phyloP scores from a whole-genome alignment of 495 filamentous ascomycete species.

The Penicillium maclennaniae region DNA sequence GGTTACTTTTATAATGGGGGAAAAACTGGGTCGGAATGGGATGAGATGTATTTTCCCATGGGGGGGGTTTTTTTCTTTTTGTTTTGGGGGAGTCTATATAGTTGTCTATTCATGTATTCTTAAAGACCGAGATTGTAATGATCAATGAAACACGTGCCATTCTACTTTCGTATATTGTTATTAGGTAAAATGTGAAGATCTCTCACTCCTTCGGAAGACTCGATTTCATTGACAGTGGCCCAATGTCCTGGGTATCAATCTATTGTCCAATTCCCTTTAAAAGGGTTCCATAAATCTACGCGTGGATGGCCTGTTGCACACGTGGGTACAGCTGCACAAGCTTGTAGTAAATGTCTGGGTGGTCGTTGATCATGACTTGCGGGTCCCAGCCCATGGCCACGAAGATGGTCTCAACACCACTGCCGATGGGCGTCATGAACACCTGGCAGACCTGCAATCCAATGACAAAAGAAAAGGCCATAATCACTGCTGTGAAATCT shows the following conservation, averaged over 20 bases:
- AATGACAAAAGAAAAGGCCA: conserved; percentile 80
- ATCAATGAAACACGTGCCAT: conserved; percentile 13
- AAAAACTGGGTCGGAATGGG: not conserved
- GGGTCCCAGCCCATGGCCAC: conserved; percentile 87
- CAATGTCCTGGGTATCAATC: not conserved
- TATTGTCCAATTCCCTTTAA: not conserved
- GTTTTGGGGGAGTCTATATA: conserved; percentile 11
- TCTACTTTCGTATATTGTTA: not conserved
- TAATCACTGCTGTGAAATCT: conserved; percentile 69
- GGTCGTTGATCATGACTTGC: conserved; percentile 75
- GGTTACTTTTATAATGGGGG: not conserved
- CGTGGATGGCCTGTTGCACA: conserved; percentile 69
- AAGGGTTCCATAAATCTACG: conserved; percentile 20
- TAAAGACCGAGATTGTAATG: conserved; percentile 17
- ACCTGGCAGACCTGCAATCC: conserved; percentile 84
- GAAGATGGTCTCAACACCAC: conserved; percentile 73
- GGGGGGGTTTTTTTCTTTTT: not conserved
- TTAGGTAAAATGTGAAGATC: not conserved
- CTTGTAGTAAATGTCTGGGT: conserved; percentile 71
- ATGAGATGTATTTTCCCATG: not conserved
- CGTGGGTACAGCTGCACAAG: conserved; percentile 80
- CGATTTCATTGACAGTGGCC: not conserved
- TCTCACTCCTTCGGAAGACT: not conserved
- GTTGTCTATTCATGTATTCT: conserved; percentile 2
- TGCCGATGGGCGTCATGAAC: conserved; percentile 72